Evolutionary conservation across 129 eudicot genomes (phyloP), one percentile per base, ranked within the genome.

Genomic region (Flaveria trinervia): DNA sequence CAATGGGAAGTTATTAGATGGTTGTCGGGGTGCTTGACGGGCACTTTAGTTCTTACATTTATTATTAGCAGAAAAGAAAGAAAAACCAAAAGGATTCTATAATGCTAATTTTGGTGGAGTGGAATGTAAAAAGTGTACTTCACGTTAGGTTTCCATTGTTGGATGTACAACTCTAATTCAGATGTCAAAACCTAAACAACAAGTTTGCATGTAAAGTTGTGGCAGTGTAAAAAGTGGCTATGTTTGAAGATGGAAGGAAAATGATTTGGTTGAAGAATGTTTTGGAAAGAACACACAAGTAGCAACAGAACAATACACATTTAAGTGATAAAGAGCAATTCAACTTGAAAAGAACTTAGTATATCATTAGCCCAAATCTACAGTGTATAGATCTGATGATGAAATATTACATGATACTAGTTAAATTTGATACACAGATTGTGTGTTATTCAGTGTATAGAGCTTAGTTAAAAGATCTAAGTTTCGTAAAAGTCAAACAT

Each of bases 271-370:
- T 14, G 12, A 62, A 2, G 33, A 22, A 6, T 23, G 30, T 62
- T 62, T 62, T 61, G 22, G 68, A 62, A 62, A 62, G 68, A 62
- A 62, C 68, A 64, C 44, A 13, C 69, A 15, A 64, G 45, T 30
- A 64, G 68, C 69, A 64, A 64, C 45, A 7, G 7, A 61, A 64
- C 39, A 13, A 11, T 25, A 23, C 25, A 11, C 39, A 60, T 60
- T 60, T 1, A 7, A 60, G 41, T 26, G 9, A 30, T 7, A 62
- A 28, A 15, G 43, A 13, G 3, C n/a, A 4, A 23, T 13, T 26
- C 41, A 60, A 12, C 17, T 61, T 61, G 67, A 39, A 25, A 25
- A 61, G 41, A 61, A 33, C 39, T 7, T 33, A 33, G 39, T 26
- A 15, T 64, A 6, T 8, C 5, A 10, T 30, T 14, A 64, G 45